These are phyloP conservation scores for Syzygium jambos DNA, from an alignment of 345 rosid species.

Conservation along the genomic window DNA sequence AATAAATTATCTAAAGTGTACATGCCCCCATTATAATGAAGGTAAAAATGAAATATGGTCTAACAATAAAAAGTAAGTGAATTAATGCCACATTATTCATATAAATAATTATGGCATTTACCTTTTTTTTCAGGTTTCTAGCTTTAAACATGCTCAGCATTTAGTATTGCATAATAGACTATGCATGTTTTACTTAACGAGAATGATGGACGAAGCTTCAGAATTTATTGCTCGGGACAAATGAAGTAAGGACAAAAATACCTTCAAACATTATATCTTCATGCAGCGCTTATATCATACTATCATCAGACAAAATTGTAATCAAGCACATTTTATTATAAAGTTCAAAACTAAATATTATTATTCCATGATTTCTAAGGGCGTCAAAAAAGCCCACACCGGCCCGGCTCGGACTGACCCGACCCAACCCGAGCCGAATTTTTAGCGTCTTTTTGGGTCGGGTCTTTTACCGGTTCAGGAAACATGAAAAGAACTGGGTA, in stretches of 20 bases:
- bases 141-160: not conserved
- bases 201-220: not conserved
- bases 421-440: no score
- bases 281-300: not conserved
- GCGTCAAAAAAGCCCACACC: no score
- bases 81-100: not conserved
- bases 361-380: not conserved
- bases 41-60: not conserved
- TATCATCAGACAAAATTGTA: not conserved
- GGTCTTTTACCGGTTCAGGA: no score
- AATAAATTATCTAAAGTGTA: no score
- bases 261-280: not conserved
- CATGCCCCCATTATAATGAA: no score
- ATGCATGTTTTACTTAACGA: not conserved
- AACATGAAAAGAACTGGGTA: no score
- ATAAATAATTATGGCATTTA: not conserved
- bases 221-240: not conserved
- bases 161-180: not conserved
- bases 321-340: not conserved
- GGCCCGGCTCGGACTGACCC: no score
- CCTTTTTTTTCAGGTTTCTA: not conserved
- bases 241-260: not conserved
- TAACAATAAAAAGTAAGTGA: no score
- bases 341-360: not conserved
- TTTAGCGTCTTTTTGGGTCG: no score